Evolutionary conservation across 306 rosid species (phyloP).

Genomic region (Hippophae gyantsensis): DNA sequence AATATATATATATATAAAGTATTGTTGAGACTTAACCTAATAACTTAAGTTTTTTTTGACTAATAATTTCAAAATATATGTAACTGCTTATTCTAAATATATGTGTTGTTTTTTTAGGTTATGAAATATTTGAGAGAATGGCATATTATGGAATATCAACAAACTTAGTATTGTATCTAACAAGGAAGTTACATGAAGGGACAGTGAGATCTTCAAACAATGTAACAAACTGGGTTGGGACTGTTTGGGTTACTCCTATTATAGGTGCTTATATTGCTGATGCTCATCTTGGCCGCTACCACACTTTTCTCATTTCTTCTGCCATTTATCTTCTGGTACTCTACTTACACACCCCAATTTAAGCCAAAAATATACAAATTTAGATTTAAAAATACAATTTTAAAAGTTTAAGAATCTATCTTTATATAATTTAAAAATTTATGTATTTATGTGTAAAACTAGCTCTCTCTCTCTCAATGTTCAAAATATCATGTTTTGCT

Average conservation of each 20-base stretch:
- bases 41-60: no score
- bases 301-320: constrained; percentile 55
- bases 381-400: no score
- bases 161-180: constrained; percentile 54
- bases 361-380: no score
- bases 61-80: no score
- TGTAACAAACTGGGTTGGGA: constrained; percentile 62
- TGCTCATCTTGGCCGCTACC: constrained; percentile 52
- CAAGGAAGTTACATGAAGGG: constrained; percentile 58
- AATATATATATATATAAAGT: no score
- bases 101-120: constrained; percentile 17
- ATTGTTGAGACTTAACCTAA: no score
- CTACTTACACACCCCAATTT: background rate
- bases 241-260: constrained; percentile 60
- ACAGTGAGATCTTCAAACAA: constrained; percentile 57
- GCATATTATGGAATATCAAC: constrained; percentile 63
- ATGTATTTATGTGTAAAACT: no score
- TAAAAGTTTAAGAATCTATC: no score
- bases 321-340: constrained; percentile 48
- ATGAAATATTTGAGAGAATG: constrained; percentile 82
- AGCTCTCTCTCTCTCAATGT: no score
- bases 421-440: no score
- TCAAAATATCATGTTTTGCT: no score
- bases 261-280: constrained; percentile 62
- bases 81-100: no score